Evolutionary conservation across 495 filamentous ascomycete genomes (phyloP).

Genomic region (Hyaloscypha variabilis): DNA sequence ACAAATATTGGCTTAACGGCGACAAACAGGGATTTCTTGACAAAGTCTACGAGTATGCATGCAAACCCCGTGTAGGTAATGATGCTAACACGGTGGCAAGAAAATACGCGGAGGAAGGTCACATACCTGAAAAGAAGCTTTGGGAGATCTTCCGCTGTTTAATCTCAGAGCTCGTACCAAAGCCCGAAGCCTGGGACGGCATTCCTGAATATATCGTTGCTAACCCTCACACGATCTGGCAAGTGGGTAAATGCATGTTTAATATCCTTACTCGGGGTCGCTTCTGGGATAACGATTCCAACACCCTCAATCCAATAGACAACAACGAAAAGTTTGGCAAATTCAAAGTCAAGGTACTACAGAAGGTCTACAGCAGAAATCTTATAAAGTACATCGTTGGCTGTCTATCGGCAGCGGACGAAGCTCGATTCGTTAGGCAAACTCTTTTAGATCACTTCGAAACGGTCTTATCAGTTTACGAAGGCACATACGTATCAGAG

Average conservation of each 20-base stretch:
- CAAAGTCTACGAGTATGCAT: not conserved
- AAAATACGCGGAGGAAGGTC: not conserved
- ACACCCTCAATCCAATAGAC: conserved; percentile 19
- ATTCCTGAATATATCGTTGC: conserved; percentile 7
- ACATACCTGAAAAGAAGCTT: conserved; percentile 16
- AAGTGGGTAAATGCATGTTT: conserved; percentile 23
- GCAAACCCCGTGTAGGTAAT: not conserved
- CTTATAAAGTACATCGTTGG: conserved; percentile 14
- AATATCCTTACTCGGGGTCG: conserved; percentile 11
- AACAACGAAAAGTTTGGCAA: conserved; percentile 11
- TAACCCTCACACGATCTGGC: conserved; percentile 19
- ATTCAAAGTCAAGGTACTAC: conserved; percentile 17
- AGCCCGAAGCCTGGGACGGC: not conserved
- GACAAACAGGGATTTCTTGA: conserved; percentile 6
- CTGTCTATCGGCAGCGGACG: conserved; percentile 8
- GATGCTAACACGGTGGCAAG: not conserved
- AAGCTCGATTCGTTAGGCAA: not conserved
- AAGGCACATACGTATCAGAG: conserved; percentile 1
- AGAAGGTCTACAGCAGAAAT: conserved; percentile 10
- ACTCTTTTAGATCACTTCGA: conserved; percentile 17
- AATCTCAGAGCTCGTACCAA: conserved; percentile 16
- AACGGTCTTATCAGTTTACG: conserved; percentile 7
- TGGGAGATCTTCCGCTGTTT: conserved; percentile 19
- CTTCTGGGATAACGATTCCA: conserved; percentile 21
- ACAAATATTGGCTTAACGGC: conserved; percentile 9